Evolutionary conservation across 768 basidiomycete species (phyloP).

Genomic region (Lyophyllum shimeji): DNA sequence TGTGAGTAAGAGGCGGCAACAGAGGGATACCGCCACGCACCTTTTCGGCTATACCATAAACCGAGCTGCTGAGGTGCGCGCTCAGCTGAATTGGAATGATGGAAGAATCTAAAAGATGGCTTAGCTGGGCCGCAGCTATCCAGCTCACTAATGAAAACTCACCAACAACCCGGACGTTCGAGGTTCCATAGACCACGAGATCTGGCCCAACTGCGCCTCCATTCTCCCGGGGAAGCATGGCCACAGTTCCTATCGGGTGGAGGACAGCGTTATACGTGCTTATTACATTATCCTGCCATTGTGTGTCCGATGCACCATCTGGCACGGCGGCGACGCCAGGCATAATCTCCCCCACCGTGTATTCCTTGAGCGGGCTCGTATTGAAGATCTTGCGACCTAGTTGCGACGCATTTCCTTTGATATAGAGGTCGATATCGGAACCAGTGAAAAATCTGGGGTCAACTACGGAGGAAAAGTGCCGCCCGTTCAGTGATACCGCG

Average conservation of each 20-base stretch:
- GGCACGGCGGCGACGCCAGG: slow-evolving; percentile 9
- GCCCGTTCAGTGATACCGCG: neutral
- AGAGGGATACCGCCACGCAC: neutral
- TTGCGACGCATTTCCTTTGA: slow-evolving; percentile 14
- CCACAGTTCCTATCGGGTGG: slow-evolving; percentile 14
- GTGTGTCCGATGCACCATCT: slow-evolving; percentile 4
- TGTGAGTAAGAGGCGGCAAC: neutral
- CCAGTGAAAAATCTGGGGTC: slow-evolving; percentile 9
- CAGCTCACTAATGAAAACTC: neutral
- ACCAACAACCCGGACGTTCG: slow-evolving; percentile 16
- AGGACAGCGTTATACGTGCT: slow-evolving; percentile 1
- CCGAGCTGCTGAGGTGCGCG: slow-evolving; percentile 8
- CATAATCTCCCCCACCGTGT: neutral
- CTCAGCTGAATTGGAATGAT: slow-evolving; percentile 15
- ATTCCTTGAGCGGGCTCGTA: slow-evolving; percentile 4
- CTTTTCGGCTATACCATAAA: slow-evolving; percentile 17
- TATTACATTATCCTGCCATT: slow-evolving; percentile 6
- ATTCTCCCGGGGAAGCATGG: slow-evolving; percentile 13
- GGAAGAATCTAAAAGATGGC: slow-evolving; percentile 10
- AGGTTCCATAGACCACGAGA: slow-evolving; percentile 13
- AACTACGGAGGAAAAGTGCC: neutral
- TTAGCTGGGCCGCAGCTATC: neutral
- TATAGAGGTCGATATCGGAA: slow-evolving; percentile 2
- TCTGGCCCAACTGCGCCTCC: slow-evolving; percentile 17
- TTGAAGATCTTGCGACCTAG: slow-evolving; percentile 9